phyloP scores from a whole-genome alignment of 768 basidiomycete genomes.

The Russula brevipes region DNA sequence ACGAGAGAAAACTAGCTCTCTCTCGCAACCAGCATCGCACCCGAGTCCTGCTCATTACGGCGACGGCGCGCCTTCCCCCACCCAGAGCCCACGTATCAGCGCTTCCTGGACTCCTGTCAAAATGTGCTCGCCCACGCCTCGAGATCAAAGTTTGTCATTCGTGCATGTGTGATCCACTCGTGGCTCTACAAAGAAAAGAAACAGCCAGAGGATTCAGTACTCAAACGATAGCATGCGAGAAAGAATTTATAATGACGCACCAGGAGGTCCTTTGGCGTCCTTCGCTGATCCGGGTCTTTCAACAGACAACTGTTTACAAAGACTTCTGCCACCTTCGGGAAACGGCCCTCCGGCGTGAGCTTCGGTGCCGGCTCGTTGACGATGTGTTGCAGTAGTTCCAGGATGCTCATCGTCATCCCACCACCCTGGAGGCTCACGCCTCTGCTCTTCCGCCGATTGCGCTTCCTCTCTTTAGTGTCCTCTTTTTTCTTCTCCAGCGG shows the following conservation, averaged over 20 bases:
- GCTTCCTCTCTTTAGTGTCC: constrained; percentile 50
- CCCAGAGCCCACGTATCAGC: constrained; percentile 1
- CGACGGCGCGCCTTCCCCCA: neutral
- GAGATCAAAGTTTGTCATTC: constrained; percentile 58
- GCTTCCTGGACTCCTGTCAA: constrained; percentile 31
- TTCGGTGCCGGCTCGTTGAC: constrained; percentile 97
- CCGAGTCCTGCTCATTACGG: constrained; percentile 16
- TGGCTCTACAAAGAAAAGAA: constrained; percentile 69
- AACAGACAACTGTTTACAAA: constrained; percentile 88
- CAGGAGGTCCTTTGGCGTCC: constrained; percentile 83
- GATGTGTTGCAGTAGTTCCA: constrained; percentile 95
- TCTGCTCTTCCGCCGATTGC: constrained; percentile 81
- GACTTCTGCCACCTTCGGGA: constrained; percentile 66
- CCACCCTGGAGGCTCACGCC: constrained; percentile 93
- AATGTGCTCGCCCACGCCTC: constrained; percentile 78
- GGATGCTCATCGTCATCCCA: constrained; percentile 96
- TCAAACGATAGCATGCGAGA: neutral
- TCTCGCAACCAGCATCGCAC: constrained; percentile 6
- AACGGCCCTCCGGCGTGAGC: constrained; percentile 68
- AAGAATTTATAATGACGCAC: constrained; percentile 42
- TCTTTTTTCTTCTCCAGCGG: constrained; percentile 37
- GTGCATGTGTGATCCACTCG: constrained; percentile 65
- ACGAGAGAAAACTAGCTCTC: neutral
- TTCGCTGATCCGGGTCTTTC: constrained; percentile 82
- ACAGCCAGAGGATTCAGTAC: neutral